A percentile compares a stretch with the other conserved stretches of the same genome.
Evolutionary conservation across 108 stramenopile genomes (phyloP).

Genomic region (Cylindrotheca fusiformis): DNA sequence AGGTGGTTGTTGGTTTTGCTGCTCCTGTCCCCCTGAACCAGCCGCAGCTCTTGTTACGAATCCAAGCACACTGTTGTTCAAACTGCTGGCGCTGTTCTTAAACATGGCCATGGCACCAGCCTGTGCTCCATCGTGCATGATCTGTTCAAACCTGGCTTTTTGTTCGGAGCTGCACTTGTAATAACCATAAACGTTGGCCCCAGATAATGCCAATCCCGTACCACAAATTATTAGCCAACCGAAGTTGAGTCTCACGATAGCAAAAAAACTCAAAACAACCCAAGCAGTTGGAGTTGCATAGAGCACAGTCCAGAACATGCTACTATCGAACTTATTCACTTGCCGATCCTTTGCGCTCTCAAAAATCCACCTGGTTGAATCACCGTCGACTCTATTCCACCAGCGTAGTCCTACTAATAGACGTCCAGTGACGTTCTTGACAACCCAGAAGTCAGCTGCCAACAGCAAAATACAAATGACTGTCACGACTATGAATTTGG

Average conservation of each 20-base stretch:
- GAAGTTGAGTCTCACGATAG: conserved; percentile 73
- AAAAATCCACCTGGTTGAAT: conserved; percentile 90
- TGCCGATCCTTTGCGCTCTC: conserved; percentile 56
- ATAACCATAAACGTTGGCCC: conserved; percentile 95
- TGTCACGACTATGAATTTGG: conserved; percentile 85
- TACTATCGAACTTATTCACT: conserved; percentile 75
- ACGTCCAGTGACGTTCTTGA: conserved; percentile 89
- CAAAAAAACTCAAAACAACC: conserved; percentile 57
- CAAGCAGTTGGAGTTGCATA: conserved; percentile 87
- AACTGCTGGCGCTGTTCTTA: background rate
- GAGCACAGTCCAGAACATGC: conserved; percentile 91
- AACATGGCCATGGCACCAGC: conserved; percentile 59
- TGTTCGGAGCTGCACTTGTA: conserved; percentile 92
- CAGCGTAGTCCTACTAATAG: conserved; percentile 93
- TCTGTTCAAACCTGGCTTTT: conserved; percentile 69
- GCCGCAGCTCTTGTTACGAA: conserved; percentile 26
- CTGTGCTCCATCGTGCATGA: conserved; percentile 63
- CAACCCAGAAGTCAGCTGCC: conserved; percentile 97
- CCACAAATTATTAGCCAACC: conserved; percentile 85
- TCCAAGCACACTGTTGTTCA: background rate
- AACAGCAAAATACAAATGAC: conserved; percentile 90
- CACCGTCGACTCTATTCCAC: conserved; percentile 94
- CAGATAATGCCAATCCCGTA: conserved; percentile 76
- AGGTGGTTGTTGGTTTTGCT: conserved; percentile 1
- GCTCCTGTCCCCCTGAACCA: conserved; percentile 15